Evolutionary conservation across 2,329 filamentous ascomycete species (phyloP).

Genomic region (Aspergillus sp.): DNA sequence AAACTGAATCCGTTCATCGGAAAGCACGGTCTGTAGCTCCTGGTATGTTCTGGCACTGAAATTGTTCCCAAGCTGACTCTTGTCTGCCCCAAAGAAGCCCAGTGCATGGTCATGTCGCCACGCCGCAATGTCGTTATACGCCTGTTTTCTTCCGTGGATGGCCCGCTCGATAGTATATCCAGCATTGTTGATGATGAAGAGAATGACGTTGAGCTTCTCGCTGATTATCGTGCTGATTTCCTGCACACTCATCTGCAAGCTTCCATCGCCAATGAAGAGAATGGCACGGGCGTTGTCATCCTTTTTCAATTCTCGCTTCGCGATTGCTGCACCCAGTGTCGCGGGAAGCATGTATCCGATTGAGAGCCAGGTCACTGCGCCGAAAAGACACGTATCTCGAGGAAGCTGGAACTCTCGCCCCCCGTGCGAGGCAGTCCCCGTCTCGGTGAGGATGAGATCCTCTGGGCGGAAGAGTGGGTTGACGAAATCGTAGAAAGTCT

Average conservation of each 20-base stretch:
- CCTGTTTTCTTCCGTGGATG: slow-evolving; percentile 55
- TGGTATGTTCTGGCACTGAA: slow-evolving; percentile 47
- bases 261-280: slow-evolving; percentile 63
- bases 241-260: slow-evolving; percentile 66
- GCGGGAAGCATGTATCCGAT: slow-evolving; percentile 63
- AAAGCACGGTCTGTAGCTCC: slow-evolving; percentile 45
- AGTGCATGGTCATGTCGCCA: slow-evolving; percentile 55
- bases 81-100: slow-evolving; percentile 47
- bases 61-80: slow-evolving; percentile 40
- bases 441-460: slow-evolving; percentile 59
- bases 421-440: slow-evolving; percentile 59
- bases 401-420: slow-evolving; percentile 54
- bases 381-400: slow-evolving; percentile 48
- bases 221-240: slow-evolving; percentile 65
- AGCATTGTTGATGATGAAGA: slow-evolving; percentile 59
- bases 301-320: slow-evolving; percentile 35
- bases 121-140: slow-evolving; percentile 56
- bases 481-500: slow-evolving; percentile 47
- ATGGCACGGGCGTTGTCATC: slow-evolving; percentile 47
- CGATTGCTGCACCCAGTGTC: slow-evolving; percentile 56
- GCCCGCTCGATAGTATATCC: slow-evolving; percentile 61
- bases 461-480: slow-evolving; percentile 50
- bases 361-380: slow-evolving; percentile 58
- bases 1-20: slow-evolving; percentile 34
- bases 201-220: slow-evolving; percentile 49